Conservation (phyloP, 1,139 yeast genomes). For the Hyphopichia fennica region DNA sequence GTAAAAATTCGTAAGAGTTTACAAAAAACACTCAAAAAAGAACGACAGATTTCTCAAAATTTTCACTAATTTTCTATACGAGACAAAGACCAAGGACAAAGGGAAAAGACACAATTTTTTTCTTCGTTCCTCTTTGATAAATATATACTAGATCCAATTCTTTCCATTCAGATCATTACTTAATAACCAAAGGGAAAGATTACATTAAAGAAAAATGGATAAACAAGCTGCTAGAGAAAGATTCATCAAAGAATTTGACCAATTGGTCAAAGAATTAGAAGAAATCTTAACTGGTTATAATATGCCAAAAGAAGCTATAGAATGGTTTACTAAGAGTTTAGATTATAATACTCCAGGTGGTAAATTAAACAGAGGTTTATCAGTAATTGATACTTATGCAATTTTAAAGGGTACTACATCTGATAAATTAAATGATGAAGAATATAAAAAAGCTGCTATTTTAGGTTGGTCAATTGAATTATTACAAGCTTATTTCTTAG, state of each 20-base stretch:
- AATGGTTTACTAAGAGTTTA: constrained; percentile 77
- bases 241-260: constrained; percentile 75
- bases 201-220: constrained; percentile 16
- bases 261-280: constrained; percentile 73
- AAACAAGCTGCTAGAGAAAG: constrained; percentile 51
- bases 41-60: neutral
- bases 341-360: constrained; percentile 95
- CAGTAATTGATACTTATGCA: constrained; percentile 90
- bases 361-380: constrained; percentile 91
- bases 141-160: too few species aligned
- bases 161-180: too few species aligned
- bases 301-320: constrained; percentile 83
- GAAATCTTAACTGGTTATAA: constrained; percentile 65
- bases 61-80: neutral
- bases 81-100: too few species aligned
- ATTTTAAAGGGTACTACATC: constrained; percentile 64
- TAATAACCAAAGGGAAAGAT: too few species aligned
- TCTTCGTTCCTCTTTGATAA: constrained; percentile 5
- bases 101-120: too few species aligned
- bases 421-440: constrained; percentile 61
- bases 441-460: constrained; percentile 82
- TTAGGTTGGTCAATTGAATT: constrained; percentile 97
- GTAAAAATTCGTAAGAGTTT: too few species aligned
- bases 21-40: too few species aligned
- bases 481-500: constrained; percentile 94